Conservation (phyloP, 306 rosid genomes). For the Cucurbita pepo region DNA sequence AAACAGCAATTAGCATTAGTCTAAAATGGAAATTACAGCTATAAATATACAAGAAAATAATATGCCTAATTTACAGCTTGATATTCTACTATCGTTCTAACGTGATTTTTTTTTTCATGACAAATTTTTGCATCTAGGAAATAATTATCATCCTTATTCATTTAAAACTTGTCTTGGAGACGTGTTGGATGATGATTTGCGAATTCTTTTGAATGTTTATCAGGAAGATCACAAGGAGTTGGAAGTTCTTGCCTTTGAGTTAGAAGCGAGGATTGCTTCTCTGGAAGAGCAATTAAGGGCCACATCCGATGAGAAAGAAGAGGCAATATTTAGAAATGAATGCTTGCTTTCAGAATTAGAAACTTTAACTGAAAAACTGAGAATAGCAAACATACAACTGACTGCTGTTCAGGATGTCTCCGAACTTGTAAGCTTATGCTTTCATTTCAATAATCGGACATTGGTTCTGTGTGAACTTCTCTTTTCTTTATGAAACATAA, state of each 20-base stretch:
- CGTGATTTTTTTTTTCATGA: no score
- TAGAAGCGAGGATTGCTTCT: slow-evolving; percentile 45
- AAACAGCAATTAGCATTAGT: no score
- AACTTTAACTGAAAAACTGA: slow-evolving; percentile 36
- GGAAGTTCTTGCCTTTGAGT: slow-evolving; percentile 61
- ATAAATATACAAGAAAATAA: no score
- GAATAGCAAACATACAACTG: slow-evolving; percentile 33
- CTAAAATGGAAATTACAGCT: no score
- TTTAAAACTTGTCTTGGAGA: no score
- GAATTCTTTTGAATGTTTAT: neutral
- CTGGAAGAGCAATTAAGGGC: slow-evolving; percentile 46
- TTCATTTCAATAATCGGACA: neutral
- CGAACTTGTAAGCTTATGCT: slow-evolving; percentile 46
- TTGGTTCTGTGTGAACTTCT: neutral
- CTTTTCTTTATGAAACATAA: slow-evolving; percentile 4
- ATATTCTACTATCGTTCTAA: no score
- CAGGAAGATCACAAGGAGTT: slow-evolving; percentile 69
- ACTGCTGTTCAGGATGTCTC: slow-evolving; percentile 34
- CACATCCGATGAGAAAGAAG: slow-evolving; percentile 42
- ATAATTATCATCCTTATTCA: no score
- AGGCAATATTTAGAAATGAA: slow-evolving; percentile 34
- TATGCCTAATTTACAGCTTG: no score
- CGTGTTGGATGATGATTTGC: no score
- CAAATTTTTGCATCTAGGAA: no score
- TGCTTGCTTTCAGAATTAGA: slow-evolving; percentile 47